Conservation (phyloP, 1,284 basidiomycete species). For the Phylloboletellus chloephorus region DNA sequence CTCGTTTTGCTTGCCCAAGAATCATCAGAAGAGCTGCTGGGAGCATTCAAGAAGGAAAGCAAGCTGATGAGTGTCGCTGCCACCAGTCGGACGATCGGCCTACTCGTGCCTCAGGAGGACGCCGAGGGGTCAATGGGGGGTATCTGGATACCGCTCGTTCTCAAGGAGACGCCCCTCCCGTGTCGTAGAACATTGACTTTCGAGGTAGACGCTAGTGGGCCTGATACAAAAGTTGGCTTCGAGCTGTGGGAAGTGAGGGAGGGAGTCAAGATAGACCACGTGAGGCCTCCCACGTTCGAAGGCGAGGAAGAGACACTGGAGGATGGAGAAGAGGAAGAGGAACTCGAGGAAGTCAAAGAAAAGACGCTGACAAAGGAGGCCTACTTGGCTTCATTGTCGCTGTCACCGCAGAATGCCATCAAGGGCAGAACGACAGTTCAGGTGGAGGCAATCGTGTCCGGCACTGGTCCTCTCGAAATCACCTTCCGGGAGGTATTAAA, state of each 20-base stretch:
- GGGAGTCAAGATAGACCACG: slow-evolving; percentile 70
- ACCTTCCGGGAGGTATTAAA: slow-evolving; percentile 44
- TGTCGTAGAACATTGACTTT: slow-evolving; percentile 67
- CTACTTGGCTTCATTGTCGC: slow-evolving; percentile 50
- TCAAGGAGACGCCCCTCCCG: slow-evolving; percentile 76
- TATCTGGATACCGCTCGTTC: slow-evolving; percentile 62
- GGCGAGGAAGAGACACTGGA: slow-evolving; percentile 52
- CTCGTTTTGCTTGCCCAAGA: slow-evolving; percentile 50
- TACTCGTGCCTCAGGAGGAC: slow-evolving; percentile 67
- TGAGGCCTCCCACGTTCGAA: slow-evolving; percentile 46
- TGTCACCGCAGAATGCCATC: slow-evolving; percentile 47
- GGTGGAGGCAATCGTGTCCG: slow-evolving; percentile 54
- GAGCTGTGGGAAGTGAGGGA: slow-evolving; percentile 89
- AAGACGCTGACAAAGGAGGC: slow-evolving; percentile 60
- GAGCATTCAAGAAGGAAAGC: slow-evolving; percentile 47
- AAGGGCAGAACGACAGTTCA: slow-evolving; percentile 53
- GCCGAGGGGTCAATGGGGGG: slow-evolving; percentile 47
- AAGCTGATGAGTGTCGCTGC: slow-evolving; percentile 45
- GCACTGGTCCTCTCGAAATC: slow-evolving; percentile 47
- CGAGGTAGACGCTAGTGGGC: slow-evolving; percentile 58
- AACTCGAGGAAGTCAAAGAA: slow-evolving; percentile 60
- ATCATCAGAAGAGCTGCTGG: slow-evolving; percentile 44
- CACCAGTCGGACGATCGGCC: slow-evolving; percentile 69
- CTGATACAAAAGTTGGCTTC: slow-evolving; percentile 53
- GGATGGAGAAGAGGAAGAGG: slow-evolving; percentile 57